A percentile compares a stretch with the other conserved stretches of the same genome.
Conservation (phyloP, 805 yeast species). For the Suhomyces sp. region DNA sequence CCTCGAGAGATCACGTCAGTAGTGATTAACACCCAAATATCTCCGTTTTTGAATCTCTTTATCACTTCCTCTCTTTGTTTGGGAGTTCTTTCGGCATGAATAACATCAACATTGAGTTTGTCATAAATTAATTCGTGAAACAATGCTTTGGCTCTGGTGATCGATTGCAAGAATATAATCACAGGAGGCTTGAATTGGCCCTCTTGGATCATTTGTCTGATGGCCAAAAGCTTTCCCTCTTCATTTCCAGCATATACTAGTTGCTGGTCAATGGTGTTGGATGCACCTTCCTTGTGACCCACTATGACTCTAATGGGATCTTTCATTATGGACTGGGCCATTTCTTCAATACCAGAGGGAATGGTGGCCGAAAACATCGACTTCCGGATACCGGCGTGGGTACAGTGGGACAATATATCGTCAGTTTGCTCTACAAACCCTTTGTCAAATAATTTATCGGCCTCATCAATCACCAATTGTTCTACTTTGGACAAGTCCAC, state of each 20-base stretch:
- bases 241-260: constrained; percentile 87
- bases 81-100: constrained; percentile 91
- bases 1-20: constrained; percentile 97
- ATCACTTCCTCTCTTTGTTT: constrained; percentile 83
- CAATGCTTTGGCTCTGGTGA: constrained; percentile 90
- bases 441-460: constrained; percentile 86
- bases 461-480: constrained; percentile 87
- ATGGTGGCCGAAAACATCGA: constrained; percentile 94
- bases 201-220: constrained; percentile 79
- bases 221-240: constrained; percentile 90
- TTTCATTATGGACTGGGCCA: constrained; percentile 80
- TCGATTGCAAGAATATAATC: constrained; percentile 85
- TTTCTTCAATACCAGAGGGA: constrained; percentile 87
- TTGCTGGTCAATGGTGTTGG: constrained; percentile 75
- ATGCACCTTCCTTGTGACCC: constrained; percentile 94
- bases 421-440: constrained; percentile 91
- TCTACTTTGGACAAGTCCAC: constrained; percentile 65
- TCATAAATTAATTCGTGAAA: constrained; percentile 92
- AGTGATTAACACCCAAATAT: constrained; percentile 92
- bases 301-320: constrained; percentile 84
- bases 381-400: constrained; percentile 53
- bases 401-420: constrained; percentile 63
- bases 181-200: constrained; percentile 93
- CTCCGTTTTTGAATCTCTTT: constrained; percentile 82
- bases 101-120: constrained; percentile 88